Evolutionary conservation across 2,329 filamentous ascomycete genomes (phyloP).

Genomic region (Colletotrichum truncatum): DNA sequence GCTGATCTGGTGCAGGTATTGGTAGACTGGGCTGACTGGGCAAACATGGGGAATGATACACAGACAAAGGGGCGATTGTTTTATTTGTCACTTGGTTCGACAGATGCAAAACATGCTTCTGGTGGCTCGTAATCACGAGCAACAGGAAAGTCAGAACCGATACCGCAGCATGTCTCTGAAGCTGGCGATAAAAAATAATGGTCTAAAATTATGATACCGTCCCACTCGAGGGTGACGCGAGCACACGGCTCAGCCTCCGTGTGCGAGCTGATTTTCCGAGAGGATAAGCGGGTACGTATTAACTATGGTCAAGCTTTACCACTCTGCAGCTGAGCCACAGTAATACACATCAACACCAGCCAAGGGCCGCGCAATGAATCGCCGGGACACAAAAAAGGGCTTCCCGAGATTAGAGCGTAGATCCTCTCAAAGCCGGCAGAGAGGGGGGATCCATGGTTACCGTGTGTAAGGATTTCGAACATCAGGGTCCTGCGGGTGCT

Average conservation of each 20-base stretch:
- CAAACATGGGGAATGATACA: neutral
- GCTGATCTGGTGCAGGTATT: slow-evolving; percentile 22
- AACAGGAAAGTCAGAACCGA: neutral
- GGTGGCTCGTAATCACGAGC: too few species aligned
- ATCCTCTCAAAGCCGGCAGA: neutral
- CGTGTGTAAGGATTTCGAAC: too few species aligned
- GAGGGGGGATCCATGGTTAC: too few species aligned
- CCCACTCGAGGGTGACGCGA: slow-evolving; percentile 12
- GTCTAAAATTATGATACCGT: neutral
- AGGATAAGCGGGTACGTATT: neutral
- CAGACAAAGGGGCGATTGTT: neutral
- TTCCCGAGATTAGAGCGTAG: neutral
- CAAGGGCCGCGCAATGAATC: slow-evolving; percentile 12
- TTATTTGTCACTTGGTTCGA: slow-evolving; percentile 22
- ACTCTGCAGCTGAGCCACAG: slow-evolving; percentile 17
- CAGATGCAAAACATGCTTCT: too few species aligned
- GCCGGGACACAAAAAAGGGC: neutral
- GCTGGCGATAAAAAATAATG: neutral
- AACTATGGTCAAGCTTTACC: neutral
- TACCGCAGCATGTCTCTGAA: neutral
- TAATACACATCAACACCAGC: slow-evolving; percentile 12
- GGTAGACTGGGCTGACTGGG: neutral
- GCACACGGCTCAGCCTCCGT: slow-evolving; percentile 16
- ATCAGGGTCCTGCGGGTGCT: neutral
- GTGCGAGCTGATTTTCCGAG: slow-evolving; percentile 7